A percentile compares a stretch with the other conserved stretches of the same genome.
Conservation (phyloP, 345 rosid species). For the Carallia pectinifolia region DNA sequence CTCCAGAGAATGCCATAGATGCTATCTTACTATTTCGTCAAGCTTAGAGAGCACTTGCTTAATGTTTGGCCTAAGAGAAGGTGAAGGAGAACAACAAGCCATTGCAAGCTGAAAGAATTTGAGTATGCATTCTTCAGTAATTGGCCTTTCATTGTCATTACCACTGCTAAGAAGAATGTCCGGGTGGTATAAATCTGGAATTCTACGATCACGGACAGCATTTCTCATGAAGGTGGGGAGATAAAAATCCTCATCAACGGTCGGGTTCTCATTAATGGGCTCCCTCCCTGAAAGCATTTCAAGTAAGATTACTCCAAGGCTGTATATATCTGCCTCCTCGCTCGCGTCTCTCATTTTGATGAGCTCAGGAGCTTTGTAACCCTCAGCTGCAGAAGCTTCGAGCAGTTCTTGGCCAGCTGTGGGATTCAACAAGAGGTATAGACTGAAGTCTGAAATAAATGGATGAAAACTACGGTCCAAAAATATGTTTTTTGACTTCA, state of each 20-base stretch:
- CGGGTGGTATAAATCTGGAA: conserved; percentile 64
- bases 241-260: conserved; percentile 56
- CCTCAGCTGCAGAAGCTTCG: conserved; percentile 68
- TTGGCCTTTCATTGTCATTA: conserved; percentile 26
- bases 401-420: conserved; percentile 75
- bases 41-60: conserved; percentile 68
- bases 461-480: conserved; percentile 54
- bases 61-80: conserved; percentile 72
- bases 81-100: conserved; percentile 86
- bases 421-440: conserved; percentile 62
- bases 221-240: conserved; percentile 63
- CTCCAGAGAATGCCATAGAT: conserved; percentile 7
- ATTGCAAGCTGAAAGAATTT: conserved; percentile 75
- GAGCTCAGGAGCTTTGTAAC: conserved; percentile 94
- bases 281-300: conserved; percentile 79
- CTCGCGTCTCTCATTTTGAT: conserved; percentile 75
- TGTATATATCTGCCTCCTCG: conserved; percentile 65
- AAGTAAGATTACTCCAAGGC: conserved; percentile 76
- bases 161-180: conserved; percentile 46
- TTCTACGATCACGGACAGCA: conserved; percentile 57
- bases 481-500: conserved; percentile 76
- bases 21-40: conserved; percentile 54
- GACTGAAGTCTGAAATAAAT: conserved; percentile 61
- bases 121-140: conserved; percentile 59
- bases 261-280: conserved; percentile 59